Base-by-base conservation (phyloP, 495 filamentous ascomycete species). In the Aspergillus coremiiformis region DNA sequence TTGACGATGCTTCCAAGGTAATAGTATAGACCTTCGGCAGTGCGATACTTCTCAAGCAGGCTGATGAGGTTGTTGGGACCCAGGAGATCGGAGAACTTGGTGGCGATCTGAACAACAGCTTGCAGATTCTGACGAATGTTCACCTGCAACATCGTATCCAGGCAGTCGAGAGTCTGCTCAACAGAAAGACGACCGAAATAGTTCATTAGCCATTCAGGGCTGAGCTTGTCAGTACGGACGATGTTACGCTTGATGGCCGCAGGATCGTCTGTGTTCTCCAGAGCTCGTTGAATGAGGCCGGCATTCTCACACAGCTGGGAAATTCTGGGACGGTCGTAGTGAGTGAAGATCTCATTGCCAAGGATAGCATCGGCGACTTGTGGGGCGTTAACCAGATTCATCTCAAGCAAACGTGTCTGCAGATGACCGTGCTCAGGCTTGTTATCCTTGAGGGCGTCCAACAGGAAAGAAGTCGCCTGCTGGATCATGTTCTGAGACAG, bases 1-100 rank as follows among this genome's bases (percentile, higher is more conserved):
- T 99, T 99, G 70, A 99, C 93, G 56, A 99, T 91, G 64, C 90
- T 93, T 46, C 91, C 92, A 47, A 99, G 81, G 72, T 96, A 99
- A 76, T 92, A 96, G 79, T 93, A 99, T 14, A 99, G 81, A 66
- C 93, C 93, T 69, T 99, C 93, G 24, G 88, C 84, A 26, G 91
- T 96, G 64, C 91, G 88, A 74, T 96, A 95, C 69, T 91, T 95
- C 74, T 99, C 94, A 49, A 99, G 83, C 2, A 99, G 81, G 54
- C 93, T 89, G 54, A 99, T 95, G 55, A 99, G 76, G 51, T 83
- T 83, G 51, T 81, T 82, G 14, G 93, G 72, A n/a, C 92, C 92
- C n/a, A 99, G 78, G 11, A 96, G 84, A 64, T 99, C 93, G 2
- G 93, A 96, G 67, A 95, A 99, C 69, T 97, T 97, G 61, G 92